Percentiles rank a stretch among this genome's conserved stretches.
Conservation (phyloP, 768 basidiomycete genomes). For the Mrakia blollopis region DNA sequence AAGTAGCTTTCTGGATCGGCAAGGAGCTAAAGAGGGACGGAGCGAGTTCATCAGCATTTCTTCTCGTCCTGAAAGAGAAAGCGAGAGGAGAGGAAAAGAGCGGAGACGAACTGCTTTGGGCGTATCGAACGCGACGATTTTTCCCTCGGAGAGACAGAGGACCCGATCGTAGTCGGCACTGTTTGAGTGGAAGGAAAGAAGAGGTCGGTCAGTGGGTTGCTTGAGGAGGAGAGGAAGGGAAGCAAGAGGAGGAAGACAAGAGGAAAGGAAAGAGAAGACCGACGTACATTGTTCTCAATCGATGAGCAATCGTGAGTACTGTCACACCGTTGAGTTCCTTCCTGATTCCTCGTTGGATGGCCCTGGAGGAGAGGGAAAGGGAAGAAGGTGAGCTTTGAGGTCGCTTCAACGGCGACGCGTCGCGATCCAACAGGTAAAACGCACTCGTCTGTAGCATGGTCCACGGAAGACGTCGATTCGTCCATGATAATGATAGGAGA, state of each 20-base stretch:
- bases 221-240: background rate
- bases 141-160: constrained; percentile 59
- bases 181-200: constrained; percentile 37
- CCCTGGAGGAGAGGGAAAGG: background rate
- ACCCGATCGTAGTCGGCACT: constrained; percentile 63
- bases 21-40: background rate
- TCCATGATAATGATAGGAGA: background rate
- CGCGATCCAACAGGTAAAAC: too few species aligned
- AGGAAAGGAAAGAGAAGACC: too few species aligned
- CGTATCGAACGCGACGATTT: constrained; percentile 68
- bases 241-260: background rate
- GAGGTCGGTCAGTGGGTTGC: constrained; percentile 47
- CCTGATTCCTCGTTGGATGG: constrained; percentile 57
- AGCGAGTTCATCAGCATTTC: background rate
- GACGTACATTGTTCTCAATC: constrained; percentile 46
- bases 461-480: constrained; percentile 46
- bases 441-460: constrained; percentile 55
- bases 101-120: constrained; percentile 49
- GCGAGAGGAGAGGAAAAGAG: background rate
- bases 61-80: background rate
- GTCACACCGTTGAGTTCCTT: constrained; percentile 49
- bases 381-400: too few species aligned
- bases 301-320: constrained; percentile 52
- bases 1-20: background rate
- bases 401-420: too few species aligned